A percentile compares a stretch with the other conserved stretches of the same genome.
phyloP scores from a whole-genome alignment of 257 asterid species.

The Salvia splendens region DNA sequence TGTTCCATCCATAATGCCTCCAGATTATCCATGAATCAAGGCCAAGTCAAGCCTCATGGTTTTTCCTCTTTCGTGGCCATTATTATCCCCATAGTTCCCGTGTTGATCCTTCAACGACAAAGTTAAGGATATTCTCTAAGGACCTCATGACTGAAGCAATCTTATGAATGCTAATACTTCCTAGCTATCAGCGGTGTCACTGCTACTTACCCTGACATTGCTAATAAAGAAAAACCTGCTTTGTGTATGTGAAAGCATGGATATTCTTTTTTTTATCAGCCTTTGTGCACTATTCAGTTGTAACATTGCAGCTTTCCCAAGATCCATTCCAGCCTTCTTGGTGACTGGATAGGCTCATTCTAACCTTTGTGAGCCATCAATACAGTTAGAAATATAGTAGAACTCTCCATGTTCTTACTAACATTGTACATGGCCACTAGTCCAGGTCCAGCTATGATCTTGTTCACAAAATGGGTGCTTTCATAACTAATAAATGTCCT shows the following conservation, averaged over 20 bases:
- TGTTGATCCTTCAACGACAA: too few relatives aligned
- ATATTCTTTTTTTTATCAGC: too few relatives aligned
- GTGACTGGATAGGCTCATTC: neutral
- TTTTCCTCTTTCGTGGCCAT: too few relatives aligned
- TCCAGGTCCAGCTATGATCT: neutral
- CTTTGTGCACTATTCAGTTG: too few relatives aligned
- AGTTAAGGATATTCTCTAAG: too few relatives aligned
- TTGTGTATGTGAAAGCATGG: too few relatives aligned
- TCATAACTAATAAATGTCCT: neutral
- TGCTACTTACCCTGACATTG: too few relatives aligned
- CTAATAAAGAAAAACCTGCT: too few relatives aligned
- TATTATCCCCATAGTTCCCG: too few relatives aligned
- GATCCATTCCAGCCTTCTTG: neutral
- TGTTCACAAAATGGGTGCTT: neutral
- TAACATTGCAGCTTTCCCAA: neutral
- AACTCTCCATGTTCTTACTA: neutral
- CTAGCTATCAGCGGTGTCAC: too few relatives aligned
- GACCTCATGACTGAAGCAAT: too few relatives aligned
- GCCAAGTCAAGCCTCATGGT: neutral
- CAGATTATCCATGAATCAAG: neutral
- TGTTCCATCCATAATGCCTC: neutral
- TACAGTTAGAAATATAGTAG: neutral
- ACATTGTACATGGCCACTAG: neutral
- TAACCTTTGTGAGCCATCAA: neutral
- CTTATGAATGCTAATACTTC: too few relatives aligned